Conservation (phyloP, 306 rosid species). For the Vicia villosa region DNA sequence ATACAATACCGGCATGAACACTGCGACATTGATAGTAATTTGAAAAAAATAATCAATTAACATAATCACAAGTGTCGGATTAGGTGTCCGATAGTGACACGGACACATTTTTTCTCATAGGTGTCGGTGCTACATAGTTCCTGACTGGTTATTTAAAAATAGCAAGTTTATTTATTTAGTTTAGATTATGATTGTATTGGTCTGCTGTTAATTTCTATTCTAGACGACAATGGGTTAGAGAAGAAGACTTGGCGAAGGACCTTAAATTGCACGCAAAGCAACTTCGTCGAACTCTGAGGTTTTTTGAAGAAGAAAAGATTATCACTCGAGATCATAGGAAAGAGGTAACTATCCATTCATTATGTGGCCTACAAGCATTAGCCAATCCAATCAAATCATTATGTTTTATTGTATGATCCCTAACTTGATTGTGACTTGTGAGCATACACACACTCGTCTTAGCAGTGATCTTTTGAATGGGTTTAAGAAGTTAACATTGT, state of each 20-base stretch:
- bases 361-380: constrained; percentile 18
- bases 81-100: too few relatives aligned
- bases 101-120: too few relatives aligned
- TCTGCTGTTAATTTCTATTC: constrained; percentile 12
- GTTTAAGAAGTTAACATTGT: not conserved
- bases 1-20: too few relatives aligned
- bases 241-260: constrained; percentile 97
- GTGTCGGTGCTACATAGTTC: too few relatives aligned
- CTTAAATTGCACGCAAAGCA: constrained; percentile 88
- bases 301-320: constrained; percentile 92
- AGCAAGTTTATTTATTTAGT: constrained; percentile 12
- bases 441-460: not conserved
- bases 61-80: too few relatives aligned
- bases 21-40: too few relatives aligned
- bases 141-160: too few relatives aligned
- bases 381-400: not conserved
- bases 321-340: constrained; percentile 86
- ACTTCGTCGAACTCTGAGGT: constrained; percentile 80
- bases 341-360: constrained; percentile 60
- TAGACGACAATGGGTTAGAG: constrained; percentile 97
- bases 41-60: too few relatives aligned
- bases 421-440: not conserved
- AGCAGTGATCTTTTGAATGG: not conserved
- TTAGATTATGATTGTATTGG: constrained; percentile 16
- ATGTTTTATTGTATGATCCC: constrained; percentile 11